Conservation (phyloP, 1,284 basidiomycete genomes). For the Tausonia pullulans region DNA sequence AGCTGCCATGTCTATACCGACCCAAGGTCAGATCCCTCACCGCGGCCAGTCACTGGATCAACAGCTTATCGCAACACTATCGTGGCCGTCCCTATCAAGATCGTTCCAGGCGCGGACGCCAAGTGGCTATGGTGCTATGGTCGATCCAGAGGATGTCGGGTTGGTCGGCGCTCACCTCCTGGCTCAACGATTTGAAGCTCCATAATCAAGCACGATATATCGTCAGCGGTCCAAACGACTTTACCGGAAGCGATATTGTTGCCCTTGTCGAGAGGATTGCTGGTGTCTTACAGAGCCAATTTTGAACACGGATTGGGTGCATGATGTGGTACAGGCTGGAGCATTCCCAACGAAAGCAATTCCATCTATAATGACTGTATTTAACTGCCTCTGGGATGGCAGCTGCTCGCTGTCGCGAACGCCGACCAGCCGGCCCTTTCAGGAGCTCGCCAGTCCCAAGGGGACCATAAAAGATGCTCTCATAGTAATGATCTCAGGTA, state of each 20-base stretch:
- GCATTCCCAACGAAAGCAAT: too few species aligned
- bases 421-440: too few species aligned
- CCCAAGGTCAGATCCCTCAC: not conserved
- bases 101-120: slow-evolving; percentile 4
- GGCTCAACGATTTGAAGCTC: not conserved
- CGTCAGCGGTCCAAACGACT: slow-evolving; percentile 16
- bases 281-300: not conserved
- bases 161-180: slow-evolving; percentile 15
- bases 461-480: too few species aligned
- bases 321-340: too few species aligned
- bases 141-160: slow-evolving; percentile 19
- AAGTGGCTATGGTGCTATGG: too few species aligned
- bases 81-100: slow-evolving; percentile 2
- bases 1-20: not conserved
- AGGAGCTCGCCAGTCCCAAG: too few species aligned
- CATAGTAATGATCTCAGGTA: too few species aligned
- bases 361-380: too few species aligned
- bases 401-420: too few species aligned
- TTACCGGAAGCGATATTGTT: slow-evolving; percentile 11
- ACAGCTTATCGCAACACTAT: slow-evolving; percentile 9
- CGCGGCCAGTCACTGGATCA: not conserved
- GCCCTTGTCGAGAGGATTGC: slow-evolving; percentile 12
- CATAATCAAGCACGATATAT: slow-evolving; percentile 14
- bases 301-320: too few species aligned
- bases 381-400: too few species aligned